phyloP scores from a whole-genome alignment of 176 grass and related monocot species.

The Lolium perenne region DNA sequence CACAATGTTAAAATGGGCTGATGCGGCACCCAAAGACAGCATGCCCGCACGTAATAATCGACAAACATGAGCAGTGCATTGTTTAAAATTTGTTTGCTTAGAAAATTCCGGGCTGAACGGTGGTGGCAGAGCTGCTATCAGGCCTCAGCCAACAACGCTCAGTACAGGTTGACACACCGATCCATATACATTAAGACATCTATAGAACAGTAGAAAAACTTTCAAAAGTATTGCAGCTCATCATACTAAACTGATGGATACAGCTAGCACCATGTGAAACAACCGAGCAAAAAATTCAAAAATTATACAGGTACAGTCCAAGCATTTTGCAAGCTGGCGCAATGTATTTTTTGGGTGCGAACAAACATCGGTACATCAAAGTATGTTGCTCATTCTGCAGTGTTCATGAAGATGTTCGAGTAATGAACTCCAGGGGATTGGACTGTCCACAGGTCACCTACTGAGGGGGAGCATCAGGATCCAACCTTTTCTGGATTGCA shows the following conservation, averaged over 20 bases:
- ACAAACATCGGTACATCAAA: not conserved
- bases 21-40: too few relatives aligned
- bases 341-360: not conserved
- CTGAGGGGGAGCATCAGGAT: conserved; percentile 87
- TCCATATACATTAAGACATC: not conserved
- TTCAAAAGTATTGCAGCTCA: not conserved
- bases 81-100: not conserved
- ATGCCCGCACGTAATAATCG: too few relatives aligned
- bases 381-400: not conserved
- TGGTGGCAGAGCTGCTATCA: not conserved
- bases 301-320: not conserved
- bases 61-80: not conserved
- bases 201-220: not conserved
- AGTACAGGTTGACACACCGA: not conserved
- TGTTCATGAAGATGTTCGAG: not conserved
- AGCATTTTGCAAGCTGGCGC: not conserved
- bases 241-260: not conserved
- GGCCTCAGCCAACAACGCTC: not conserved
- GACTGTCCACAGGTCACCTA: conserved; percentile 7
- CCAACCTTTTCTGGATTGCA: conserved; percentile 94
- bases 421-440: not conserved
- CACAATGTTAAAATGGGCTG: not conserved
- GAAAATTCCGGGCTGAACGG: not conserved
- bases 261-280: not conserved
- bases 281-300: not conserved